Evolutionary conservation across 306 rosid genomes (phyloP).

Genomic region (Alnus glutinosa): DNA sequence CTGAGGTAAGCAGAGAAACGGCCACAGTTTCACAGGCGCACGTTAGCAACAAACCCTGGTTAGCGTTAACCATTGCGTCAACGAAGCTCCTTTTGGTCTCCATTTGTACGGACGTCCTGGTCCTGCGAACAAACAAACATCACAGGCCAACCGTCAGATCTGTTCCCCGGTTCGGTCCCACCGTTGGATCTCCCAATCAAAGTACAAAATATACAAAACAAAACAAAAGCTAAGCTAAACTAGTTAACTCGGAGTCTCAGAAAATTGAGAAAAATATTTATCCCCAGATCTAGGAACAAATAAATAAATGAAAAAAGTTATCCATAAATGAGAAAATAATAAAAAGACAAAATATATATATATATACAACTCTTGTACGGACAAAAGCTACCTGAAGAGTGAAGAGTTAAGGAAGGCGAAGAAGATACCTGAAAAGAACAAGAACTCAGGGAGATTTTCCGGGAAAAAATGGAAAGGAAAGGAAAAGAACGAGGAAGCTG

Average conservation of each 20-base stretch:
- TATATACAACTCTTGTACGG: too few species aligned
- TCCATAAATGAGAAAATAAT: not conserved
- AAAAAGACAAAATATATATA: not conserved
- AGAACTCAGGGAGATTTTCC: not conserved
- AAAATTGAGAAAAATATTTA: not conserved
- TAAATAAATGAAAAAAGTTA: too few species aligned
- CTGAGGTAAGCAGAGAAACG: constrained; percentile 29
- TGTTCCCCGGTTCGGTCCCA: constrained; percentile 17
- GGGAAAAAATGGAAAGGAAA: not conserved
- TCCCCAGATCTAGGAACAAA: not conserved
- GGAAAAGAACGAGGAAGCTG: not conserved
- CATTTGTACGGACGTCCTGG: constrained; percentile 42
- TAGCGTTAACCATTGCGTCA: constrained; percentile 14
- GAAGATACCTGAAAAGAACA: not conserved
- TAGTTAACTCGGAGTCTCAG: not conserved
- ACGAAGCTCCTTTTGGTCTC: constrained; percentile 26
- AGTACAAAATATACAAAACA: not conserved
- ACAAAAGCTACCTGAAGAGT: not conserved
- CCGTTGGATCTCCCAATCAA: constrained; percentile 24
- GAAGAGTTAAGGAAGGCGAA: not conserved
- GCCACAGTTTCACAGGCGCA: constrained; percentile 29
- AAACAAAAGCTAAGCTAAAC: not conserved
- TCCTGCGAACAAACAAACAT: constrained; percentile 5
- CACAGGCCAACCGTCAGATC: constrained; percentile 32
- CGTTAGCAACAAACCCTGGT: constrained; percentile 31